Conservation (phyloP, 2,329 filamentous ascomycete species). For the Calonectria leucothoes region DNA sequence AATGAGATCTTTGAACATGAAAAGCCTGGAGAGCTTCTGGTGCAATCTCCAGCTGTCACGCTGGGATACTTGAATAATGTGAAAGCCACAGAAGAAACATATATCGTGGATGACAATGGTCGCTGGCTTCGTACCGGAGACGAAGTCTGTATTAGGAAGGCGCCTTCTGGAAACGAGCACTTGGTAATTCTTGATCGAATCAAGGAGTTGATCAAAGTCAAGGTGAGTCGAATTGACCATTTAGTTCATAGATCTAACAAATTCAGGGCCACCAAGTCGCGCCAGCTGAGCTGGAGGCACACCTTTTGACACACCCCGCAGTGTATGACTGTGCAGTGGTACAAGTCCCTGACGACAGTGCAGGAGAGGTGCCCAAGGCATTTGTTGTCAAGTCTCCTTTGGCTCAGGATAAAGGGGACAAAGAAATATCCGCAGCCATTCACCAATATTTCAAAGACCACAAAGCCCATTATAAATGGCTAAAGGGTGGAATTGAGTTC, state of each 20-base stretch:
- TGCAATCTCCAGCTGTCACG: constrained; percentile 81
- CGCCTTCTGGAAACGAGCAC: constrained; percentile 53
- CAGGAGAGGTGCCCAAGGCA: constrained; percentile 72
- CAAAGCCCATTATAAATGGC: constrained; percentile 76
- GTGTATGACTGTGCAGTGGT: constrained; percentile 83
- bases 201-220: constrained; percentile 15
- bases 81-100: constrained; percentile 85
- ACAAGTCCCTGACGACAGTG: constrained; percentile 69
- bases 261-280: constrained; percentile 79
- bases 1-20: constrained; percentile 75
- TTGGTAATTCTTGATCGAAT: constrained; percentile 8
- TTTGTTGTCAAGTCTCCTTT: constrained; percentile 65
- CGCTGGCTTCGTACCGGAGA: constrained; percentile 88
- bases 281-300: constrained; percentile 81
- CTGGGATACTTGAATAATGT: constrained; percentile 90
- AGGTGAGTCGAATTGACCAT: background rate
- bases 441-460: constrained; percentile 71
- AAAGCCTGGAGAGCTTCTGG: constrained; percentile 83
- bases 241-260: background rate
- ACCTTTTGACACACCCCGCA: constrained; percentile 75
- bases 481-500: constrained; percentile 73
- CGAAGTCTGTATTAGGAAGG: constrained; percentile 76
- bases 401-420: constrained; percentile 62
- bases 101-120: constrained; percentile 72
- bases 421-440: constrained; percentile 62